Percentiles rank a stretch among this genome's conserved stretches.
Conservation (phyloP, 192 early-diverging fungal genomes). For the Geranomyces michiganensis region DNA sequence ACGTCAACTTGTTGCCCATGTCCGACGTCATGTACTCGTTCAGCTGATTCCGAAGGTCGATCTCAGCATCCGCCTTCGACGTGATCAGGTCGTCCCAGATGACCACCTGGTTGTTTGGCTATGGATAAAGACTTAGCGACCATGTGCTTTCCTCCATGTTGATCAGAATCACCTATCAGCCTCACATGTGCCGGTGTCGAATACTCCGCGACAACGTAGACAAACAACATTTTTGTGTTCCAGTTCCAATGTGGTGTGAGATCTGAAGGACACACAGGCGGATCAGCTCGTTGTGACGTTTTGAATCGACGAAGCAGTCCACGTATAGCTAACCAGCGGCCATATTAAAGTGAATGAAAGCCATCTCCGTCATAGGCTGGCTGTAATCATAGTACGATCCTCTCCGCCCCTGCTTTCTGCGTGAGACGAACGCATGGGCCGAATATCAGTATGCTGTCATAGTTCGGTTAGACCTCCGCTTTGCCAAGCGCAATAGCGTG, state of each 20-base stretch:
- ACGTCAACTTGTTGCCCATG: conserved; percentile 70
- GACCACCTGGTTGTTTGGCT: conserved; percentile 67
- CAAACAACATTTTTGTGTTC: conserved; percentile 91
- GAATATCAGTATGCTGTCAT: too few species aligned
- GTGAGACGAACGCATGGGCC: background rate
- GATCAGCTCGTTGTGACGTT: background rate
- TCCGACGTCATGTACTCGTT: conserved; percentile 76
- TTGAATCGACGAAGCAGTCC: background rate
- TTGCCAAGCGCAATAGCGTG: too few species aligned
- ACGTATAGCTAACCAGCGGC: conserved; percentile 59
- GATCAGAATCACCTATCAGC: background rate
- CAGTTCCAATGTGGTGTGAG: conserved; percentile 79
- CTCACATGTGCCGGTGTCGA: conserved; percentile 68
- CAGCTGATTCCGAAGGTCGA: conserved; percentile 56
- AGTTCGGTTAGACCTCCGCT: too few species aligned
- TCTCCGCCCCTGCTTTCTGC: conserved; percentile 35
- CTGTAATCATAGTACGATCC: conserved; percentile 43
- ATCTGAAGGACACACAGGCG: conserved; percentile 51
- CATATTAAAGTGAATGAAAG: conserved; percentile 63
- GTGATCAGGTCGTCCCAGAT: conserved; percentile 84
- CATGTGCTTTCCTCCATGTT: background rate
- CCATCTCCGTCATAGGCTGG: conserved; percentile 63
- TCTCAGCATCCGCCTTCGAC: conserved; percentile 64
- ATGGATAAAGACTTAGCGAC: background rate
- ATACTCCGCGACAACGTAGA: conserved; percentile 78